phyloP scores from a whole-genome alignment of 306 rosid genomes.

The Mimosa bimucronata region DNA sequence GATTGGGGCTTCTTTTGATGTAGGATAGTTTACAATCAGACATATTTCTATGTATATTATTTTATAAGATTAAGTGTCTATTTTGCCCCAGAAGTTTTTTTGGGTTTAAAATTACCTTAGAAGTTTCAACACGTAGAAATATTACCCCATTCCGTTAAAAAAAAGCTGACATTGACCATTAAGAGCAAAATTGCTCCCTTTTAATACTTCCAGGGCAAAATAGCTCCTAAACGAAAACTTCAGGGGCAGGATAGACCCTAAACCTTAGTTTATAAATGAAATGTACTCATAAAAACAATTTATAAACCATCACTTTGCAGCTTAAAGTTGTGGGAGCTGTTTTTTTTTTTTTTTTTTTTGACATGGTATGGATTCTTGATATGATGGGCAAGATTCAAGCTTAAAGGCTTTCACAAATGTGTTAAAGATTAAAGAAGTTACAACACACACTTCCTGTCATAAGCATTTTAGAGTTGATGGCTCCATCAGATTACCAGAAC shows the following conservation, averaged over 20 bases:
- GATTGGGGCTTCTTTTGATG: not conserved
- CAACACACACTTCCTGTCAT: not conserved
- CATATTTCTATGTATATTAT: not conserved
- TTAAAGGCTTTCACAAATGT: not conserved
- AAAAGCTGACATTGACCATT: too few species aligned
- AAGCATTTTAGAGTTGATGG: conserved; percentile 1
- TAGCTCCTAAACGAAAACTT: too few species aligned
- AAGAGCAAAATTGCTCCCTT: too few species aligned
- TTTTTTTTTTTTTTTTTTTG: too few species aligned
- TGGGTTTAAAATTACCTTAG: too few species aligned
- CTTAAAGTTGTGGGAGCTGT: not conserved
- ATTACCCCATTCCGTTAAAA: too few species aligned
- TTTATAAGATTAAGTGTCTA: too few species aligned
- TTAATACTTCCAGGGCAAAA: too few species aligned
- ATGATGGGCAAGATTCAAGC: not conserved
- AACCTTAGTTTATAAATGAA: not conserved
- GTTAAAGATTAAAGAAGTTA: not conserved
- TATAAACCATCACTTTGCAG: not conserved
- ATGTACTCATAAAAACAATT: not conserved
- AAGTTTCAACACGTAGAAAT: too few species aligned
- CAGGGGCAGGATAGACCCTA: too few species aligned
- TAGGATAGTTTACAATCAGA: not conserved
- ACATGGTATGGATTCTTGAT: not conserved
- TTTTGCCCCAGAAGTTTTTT: too few species aligned
- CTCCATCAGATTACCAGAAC: conserved; percentile 8